Conservation (phyloP, 78 protist genomes). For the Chrysochromulina parva region DNA sequence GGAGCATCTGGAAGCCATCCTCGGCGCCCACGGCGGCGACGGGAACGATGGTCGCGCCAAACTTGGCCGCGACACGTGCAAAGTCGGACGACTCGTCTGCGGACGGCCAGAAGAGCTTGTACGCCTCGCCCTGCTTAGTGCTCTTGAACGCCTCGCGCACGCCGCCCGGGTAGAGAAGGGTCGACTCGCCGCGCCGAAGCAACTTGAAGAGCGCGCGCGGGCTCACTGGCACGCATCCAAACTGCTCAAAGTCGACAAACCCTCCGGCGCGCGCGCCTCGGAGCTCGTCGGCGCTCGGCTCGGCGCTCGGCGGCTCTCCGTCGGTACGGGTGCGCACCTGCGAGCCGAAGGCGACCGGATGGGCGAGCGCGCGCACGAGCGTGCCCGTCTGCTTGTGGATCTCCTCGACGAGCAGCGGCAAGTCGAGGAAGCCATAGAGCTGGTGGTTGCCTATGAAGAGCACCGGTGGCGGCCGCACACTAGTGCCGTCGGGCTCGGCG, state of each 20-base stretch:
- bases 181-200: neutral
- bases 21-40: conserved; percentile 20
- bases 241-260: neutral
- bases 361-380: conserved; percentile 7
- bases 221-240: neutral
- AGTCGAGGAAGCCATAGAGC: neutral
- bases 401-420: conserved; percentile 17
- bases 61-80: neutral
- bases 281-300: neutral
- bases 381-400: neutral
- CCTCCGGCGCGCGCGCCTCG: neutral
- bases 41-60: neutral
- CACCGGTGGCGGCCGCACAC: neutral
- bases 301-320: neutral
- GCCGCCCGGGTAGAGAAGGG: conserved; percentile 22
- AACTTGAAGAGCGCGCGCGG: neutral
- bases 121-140: neutral
- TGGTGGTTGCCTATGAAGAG: conserved; percentile 15
- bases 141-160: conserved; percentile 33
- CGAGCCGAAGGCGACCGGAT: conserved; percentile 1
- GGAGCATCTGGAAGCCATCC: neutral
- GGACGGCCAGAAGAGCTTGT: conserved; percentile 1
- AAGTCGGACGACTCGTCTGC: neutral
- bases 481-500: neutral
- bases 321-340: neutral